These are phyloP conservation scores for Leishmania aethiopica DNA, from an alignment of 208 protist genomes.

Conservation along the genomic window DNA sequence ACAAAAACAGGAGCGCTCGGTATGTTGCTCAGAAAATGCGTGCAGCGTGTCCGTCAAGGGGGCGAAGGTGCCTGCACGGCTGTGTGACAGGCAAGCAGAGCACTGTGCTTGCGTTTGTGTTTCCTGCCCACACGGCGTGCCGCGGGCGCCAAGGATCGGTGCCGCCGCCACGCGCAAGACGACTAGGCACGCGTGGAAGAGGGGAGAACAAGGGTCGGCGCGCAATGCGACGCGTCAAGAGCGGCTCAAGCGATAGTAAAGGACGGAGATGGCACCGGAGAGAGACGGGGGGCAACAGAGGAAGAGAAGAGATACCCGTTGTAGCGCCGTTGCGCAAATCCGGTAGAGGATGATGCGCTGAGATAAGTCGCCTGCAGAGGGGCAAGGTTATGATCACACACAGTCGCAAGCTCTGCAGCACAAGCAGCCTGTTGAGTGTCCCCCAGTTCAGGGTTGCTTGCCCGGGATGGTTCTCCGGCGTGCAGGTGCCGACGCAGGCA, in stretches of 20 bases:
- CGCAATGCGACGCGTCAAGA: background rate
- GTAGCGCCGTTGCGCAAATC: background rate
- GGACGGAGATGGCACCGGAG: background rate
- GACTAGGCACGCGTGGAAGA: background rate
- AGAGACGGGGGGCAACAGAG: background rate
- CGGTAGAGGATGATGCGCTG: background rate
- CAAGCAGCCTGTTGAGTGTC: background rate
- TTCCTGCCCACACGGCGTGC: background rate
- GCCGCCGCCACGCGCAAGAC: background rate
- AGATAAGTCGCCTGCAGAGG: background rate
- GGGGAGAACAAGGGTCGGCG: background rate
- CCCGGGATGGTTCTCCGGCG: background rate
- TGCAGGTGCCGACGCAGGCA: background rate
- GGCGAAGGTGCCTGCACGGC: background rate
- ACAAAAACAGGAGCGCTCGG: background rate
- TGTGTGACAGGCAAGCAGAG: background rate
- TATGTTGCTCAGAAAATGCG: background rate
- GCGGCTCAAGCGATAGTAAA: background rate
- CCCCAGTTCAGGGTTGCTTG: background rate
- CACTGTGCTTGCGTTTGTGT: background rate
- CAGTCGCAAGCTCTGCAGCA: background rate
- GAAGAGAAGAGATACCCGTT: background rate
- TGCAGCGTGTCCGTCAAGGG: background rate
- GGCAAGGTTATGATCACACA: background rate
- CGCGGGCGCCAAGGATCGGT: background rate